These are phyloP conservation scores for Dendrobium officinale DNA, from an alignment of 106 monocot genomes.

Conservation along the genomic window DNA sequence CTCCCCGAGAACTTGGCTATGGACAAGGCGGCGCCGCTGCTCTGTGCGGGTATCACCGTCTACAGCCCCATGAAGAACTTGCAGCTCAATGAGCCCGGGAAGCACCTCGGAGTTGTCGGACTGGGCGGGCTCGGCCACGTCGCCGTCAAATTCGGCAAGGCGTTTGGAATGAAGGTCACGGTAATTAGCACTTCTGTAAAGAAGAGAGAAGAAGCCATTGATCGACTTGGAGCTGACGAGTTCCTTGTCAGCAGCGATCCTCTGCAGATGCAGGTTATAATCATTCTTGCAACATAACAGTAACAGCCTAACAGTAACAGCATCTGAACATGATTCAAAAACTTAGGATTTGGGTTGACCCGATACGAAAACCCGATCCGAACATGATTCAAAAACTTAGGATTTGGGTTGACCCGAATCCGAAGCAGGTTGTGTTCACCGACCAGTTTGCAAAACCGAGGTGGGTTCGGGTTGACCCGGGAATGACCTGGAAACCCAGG, in stretches of 20 bases:
- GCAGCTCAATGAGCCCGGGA: constrained; percentile 43
- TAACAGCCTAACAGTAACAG: background rate
- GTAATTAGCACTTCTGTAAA: constrained; percentile 56
- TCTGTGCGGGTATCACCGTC: constrained; percentile 76
- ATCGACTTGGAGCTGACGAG: constrained; percentile 49
- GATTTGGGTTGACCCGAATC: too few species aligned
- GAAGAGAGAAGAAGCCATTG: constrained; percentile 58
- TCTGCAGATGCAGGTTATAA: constrained; percentile 47
- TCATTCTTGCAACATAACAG: background rate
- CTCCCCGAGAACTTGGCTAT: constrained; percentile 53
- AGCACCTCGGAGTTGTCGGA: constrained; percentile 66
- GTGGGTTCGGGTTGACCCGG: too few species aligned
- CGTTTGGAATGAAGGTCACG: constrained; percentile 70
- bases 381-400: too few species aligned
- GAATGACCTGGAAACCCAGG: too few species aligned
- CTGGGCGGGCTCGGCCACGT: constrained; percentile 79
- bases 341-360: too few species aligned
- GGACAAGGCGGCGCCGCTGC: constrained; percentile 60
- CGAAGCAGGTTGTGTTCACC: too few species aligned
- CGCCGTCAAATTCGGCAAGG: constrained; percentile 76
- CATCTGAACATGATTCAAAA: too few species aligned
- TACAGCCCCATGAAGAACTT: constrained; percentile 64
- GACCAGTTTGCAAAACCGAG: too few species aligned
- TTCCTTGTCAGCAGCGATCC: constrained; percentile 48
- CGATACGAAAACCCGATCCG: too few species aligned